These are phyloP conservation scores for Neurospora sp. DNA, from an alignment of 495 filamentous ascomycete species.

Conservation along the genomic window DNA sequence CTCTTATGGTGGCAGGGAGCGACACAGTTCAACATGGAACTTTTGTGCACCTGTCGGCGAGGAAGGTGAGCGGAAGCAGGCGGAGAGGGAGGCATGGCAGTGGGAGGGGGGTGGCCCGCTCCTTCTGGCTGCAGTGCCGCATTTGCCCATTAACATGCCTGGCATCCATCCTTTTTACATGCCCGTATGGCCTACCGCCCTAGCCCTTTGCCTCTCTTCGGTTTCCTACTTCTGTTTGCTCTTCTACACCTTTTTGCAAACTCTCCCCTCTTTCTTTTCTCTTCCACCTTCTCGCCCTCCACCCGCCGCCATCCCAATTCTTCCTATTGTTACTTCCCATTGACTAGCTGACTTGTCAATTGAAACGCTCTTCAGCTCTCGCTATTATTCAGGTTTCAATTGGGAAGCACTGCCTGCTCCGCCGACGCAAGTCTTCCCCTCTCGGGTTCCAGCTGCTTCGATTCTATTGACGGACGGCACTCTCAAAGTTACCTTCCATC, in stretches of 20 bases:
- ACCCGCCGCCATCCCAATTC: neutral
- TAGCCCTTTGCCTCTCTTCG: neutral
- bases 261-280: constrained; percentile 1
- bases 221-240: neutral
- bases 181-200: neutral
- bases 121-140: neutral
- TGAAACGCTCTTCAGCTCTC: neutral
- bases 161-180: neutral
- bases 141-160: neutral
- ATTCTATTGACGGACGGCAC: neutral
- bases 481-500: neutral
- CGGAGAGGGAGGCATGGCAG: neutral
- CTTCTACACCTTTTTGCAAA: neutral
- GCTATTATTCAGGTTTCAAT: neutral
- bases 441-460: neutral
- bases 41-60: neutral
- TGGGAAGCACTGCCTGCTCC: neutral
- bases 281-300: neutral
- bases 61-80: neutral
- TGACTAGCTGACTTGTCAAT: neutral
- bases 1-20: neutral
- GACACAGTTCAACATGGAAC: neutral
- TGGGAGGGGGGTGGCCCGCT: neutral
- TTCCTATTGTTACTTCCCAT: neutral
- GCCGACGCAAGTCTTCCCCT: neutral